Evolutionary conservation across 2,329 filamentous ascomycete genomes (phyloP).

Genomic region (Sporothrix pseudoabietina): DNA sequence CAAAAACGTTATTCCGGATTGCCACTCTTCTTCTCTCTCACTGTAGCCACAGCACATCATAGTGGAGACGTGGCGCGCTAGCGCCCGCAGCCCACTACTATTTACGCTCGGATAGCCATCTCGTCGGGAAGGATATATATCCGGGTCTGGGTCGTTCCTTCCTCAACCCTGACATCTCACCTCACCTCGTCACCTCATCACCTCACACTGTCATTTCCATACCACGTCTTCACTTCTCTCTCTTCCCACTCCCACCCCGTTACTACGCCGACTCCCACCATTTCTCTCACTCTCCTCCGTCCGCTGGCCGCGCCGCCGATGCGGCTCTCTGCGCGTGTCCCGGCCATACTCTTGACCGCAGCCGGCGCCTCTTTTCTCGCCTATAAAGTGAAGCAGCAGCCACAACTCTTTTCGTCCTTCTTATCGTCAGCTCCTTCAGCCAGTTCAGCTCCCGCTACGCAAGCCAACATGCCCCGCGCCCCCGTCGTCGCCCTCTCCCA

Average conservation of each 20-base stretch:
- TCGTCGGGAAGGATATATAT: constrained; percentile 4
- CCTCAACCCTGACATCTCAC: background rate
- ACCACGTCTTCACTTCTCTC: background rate
- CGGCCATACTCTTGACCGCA: constrained; percentile 32
- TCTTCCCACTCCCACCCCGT: background rate
- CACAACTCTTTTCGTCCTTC: background rate
- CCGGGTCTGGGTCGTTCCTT: background rate
- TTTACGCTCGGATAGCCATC: background rate
- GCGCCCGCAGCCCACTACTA: background rate
- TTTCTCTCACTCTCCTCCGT: constrained; percentile 2
- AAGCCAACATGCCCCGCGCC: constrained; percentile 44
- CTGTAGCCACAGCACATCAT: background rate
- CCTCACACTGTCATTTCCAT: background rate
- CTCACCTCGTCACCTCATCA: background rate
- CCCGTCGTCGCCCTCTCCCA: constrained; percentile 55
- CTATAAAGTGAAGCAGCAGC: constrained; percentile 26
- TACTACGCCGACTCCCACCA: background rate
- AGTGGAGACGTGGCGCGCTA: background rate
- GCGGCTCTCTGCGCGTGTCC: constrained; percentile 33
- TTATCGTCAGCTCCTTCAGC: background rate
- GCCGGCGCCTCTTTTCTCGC: constrained; percentile 32
- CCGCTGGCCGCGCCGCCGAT: constrained; percentile 22
- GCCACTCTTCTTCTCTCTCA: background rate
- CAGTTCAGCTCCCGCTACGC: background rate
- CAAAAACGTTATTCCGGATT: constrained; percentile 10